Evolutionary conservation across 2,329 filamentous ascomycete genomes (phyloP), one percentile per base, ranked within the genome.

Genomic region (Drechslerella coelobrocha): DNA sequence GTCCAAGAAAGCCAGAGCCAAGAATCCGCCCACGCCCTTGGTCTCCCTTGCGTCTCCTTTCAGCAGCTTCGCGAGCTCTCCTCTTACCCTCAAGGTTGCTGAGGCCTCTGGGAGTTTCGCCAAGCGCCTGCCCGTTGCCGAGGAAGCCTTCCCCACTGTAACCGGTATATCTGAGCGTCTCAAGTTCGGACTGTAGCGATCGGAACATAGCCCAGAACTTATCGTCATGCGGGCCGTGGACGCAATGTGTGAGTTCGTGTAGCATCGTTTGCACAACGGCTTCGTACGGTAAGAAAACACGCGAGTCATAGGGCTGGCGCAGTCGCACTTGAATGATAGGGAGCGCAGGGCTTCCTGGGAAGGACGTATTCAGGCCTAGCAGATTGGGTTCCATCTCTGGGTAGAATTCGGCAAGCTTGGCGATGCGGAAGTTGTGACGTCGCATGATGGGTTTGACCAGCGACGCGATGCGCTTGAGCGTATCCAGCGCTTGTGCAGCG

Each of bases 391-490:
- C 60, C 61, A 72, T 72, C 10, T 86, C 82, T 0, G 93, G 93
- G 69, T 90, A 89, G 79, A 97, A 96, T 78, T 97, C 93, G 52
- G 88, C 86, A 14, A 97, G 83, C 51, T 89, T 85, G 26, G 84
- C 83, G 31, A 97, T 90, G 72, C 83, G 88, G 90, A 92, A 97
- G 61, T 84, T 84, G 45, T 90, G 86, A 51, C 91, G 91, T 73
- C 91, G 85, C 92, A 97, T 97, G 73, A 97, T 90, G 17, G 93
- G 93, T 78, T 96, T 97, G 72, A 97, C 92, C 63, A 95, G 80
- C 24, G 92, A 96, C 1, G 91, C 91, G 41, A 95, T 84, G 79
- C 89, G 92, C 76, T 87, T 89, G 23, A 97, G 83, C 63, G 85
- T 86, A 34, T 85, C 47, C 21, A 76, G 72, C 2, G 74, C 74